These are phyloP conservation scores for Echites panduratus DNA, from an alignment of 257 asterid genomes.

Conservation along the genomic window DNA sequence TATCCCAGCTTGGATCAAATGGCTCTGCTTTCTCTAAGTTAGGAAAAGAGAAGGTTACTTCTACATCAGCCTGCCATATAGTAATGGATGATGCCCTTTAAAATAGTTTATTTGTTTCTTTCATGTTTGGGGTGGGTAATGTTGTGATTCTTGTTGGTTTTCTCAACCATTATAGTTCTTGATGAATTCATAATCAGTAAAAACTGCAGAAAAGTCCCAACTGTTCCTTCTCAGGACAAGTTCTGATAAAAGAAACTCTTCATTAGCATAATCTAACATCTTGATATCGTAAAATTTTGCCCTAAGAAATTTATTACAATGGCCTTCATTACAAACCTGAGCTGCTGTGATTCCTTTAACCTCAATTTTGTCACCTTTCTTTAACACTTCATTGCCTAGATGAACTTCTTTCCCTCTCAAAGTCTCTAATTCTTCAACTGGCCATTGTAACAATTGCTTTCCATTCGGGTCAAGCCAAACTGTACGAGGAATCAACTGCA, in stretches of 20 bases:
- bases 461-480: constrained; percentile 39
- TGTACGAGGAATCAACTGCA: constrained; percentile 35
- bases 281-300: no score
- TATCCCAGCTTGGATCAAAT: constrained; percentile 53
- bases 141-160: no score
- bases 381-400: constrained; percentile 15
- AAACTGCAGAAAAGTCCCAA: no score
- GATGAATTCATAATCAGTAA: no score
- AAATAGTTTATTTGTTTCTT: no score
- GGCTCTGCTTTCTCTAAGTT: constrained; percentile 57
- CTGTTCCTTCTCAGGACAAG: no score
- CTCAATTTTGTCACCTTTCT: constrained; percentile 23
- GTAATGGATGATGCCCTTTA: neutral
- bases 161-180: no score
- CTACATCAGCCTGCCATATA: constrained; percentile 55
- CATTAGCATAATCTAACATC: no score
- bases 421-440: constrained; percentile 38
- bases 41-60: constrained; percentile 52
- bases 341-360: constrained; percentile 42
- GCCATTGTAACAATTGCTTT: constrained; percentile 49
- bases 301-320: no score
- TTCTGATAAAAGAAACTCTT: no score
- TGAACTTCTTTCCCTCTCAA: constrained; percentile 29
- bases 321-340: constrained; percentile 20
- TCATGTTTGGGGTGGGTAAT: no score